Evolutionary conservation across 371 early-diverging fungal species (phyloP), one percentile per base, ranked within the genome.

Genomic region (Apophysomyces elegans): DNA sequence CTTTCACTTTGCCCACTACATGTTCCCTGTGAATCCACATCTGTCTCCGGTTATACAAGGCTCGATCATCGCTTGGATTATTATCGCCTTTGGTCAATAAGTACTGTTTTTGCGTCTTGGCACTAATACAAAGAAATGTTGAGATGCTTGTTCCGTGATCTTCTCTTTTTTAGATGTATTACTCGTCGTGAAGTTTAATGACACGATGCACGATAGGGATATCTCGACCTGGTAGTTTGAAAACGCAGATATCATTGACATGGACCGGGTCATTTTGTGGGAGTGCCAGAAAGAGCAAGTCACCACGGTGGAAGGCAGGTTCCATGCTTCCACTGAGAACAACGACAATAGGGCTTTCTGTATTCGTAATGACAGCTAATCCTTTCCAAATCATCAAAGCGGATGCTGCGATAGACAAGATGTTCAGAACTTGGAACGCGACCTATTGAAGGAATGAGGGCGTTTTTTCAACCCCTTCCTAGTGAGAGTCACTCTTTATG

Each of bases 131-230:
- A 7, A n/a, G 7, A 46, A 4, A 26, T 0, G n/a, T 50, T 9
- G 21, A 26, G 32, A 26, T 2, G 35, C 21, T 2, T 50, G 9
- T 18, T 0, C 54, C 9, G 8, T 14, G 21, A 18, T 50, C 1
- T 7, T 4, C 14, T 37, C n/a, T 4, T 44, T 60, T 8, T 60
- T 8, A n/a, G 9, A 2, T 35, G 13, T 37, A 76, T 75, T 86
- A 90, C 88, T 90, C 85, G 61, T 90, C 86, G 75, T 98, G 98
- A 32, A 95, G 77, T 69, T 94, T 93, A 65, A 99, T 85, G 9
- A 96, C 94, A 43, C 99, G 89, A 77, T 99, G 99, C 11, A 99
- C 99, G 73, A 99, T 99, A 0, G 99, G 99, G 59, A 99, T 95
- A 39, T 90, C 89, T 68, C 93, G 90, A 66, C 91, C 95, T 21